These are phyloP conservation scores for Lentinus brumalis DNA, from an alignment of 768 basidiomycete species.

Conservation along the genomic window DNA sequence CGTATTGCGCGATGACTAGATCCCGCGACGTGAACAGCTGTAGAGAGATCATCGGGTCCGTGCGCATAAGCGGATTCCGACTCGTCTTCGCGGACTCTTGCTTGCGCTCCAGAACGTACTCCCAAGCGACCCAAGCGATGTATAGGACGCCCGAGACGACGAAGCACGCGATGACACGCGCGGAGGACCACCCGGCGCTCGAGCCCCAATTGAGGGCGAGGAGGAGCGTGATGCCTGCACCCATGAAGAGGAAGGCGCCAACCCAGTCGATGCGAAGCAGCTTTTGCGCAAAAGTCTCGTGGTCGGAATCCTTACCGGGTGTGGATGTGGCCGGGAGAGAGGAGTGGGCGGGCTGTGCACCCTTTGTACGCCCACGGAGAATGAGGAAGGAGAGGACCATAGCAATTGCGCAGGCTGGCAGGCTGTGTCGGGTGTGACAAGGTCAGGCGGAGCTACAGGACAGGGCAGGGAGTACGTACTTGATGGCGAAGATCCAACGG, in stretches of 20 bases:
- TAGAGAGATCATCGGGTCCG: constrained; percentile 50
- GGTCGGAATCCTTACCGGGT: neutral
- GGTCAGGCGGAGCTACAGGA: neutral
- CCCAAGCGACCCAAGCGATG: constrained; percentile 44
- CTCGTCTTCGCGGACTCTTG: neutral
- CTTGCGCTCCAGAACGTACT: constrained; percentile 39
- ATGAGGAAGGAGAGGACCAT: constrained; percentile 45
- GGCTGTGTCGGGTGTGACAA: constrained; percentile 28
- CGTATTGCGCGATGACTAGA: constrained; percentile 41
- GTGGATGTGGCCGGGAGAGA: constrained; percentile 5
- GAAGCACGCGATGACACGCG: constrained; percentile 49
- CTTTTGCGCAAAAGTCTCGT: constrained; percentile 29
- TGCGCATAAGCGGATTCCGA: constrained; percentile 22
- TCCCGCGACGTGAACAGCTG: constrained; percentile 46
- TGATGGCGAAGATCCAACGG: constrained; percentile 60
- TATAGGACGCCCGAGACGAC: constrained; percentile 47
- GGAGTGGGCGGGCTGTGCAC: constrained; percentile 17
- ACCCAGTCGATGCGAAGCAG: constrained; percentile 48
- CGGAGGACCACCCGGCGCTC: constrained; percentile 40
- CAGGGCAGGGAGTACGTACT: constrained; percentile 34
- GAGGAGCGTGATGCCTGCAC: constrained; percentile 46
- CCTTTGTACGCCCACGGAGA: constrained; percentile 37
- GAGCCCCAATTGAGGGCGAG: constrained; percentile 56
- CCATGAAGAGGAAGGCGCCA: constrained; percentile 46
- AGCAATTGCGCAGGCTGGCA: constrained; percentile 40